Base-by-base conservation (phyloP, 2,329 filamentous ascomycete species). In the Hymenoscyphus infarciens region DNA sequence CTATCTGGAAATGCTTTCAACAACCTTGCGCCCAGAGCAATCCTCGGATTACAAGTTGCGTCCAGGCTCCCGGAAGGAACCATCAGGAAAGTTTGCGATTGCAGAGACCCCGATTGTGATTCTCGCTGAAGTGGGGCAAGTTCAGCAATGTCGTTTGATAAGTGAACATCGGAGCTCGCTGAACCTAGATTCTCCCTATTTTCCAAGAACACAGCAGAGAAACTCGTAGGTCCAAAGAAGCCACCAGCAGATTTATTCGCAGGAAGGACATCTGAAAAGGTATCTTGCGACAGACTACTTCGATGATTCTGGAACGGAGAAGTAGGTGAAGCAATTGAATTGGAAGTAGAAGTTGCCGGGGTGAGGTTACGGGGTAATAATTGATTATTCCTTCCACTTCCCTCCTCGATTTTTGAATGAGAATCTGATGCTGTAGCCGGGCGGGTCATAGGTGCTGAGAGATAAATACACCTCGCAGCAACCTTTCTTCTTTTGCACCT, bases 151-250 rank as follows among this genome's bases (percentile, higher is more conserved):
- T 72, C 68, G 49, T 69, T 70, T 22, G 69, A 70, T n/a, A 72
- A 66, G 10, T 69, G 67, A 42, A 71, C 62, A 4, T 70, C 67
- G 15, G 62, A 59, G 42, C 68, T 68, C 5, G 66, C 67, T 13
- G 56, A 29, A 11, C 39, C 62, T 16, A 72, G 63, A 56, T 71
- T 68, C 16, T 69, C 66, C 31, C 63, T 59, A 31, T 73, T 73
- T 55, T 74, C 72, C 11, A 67, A 57, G 59, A 72, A 74, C 10
- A 73, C 70, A 8, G 72, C 72, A 0, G 71, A 72, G 66, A 72
- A 74, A 59, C 67, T 71, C 10, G 71, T 73, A n/a, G 71, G 70
- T 11, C 69, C 69, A 49, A 69, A 70, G 60, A 69, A 69, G 8
- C 67, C 67, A n/a, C 66, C 70, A 61, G 61, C 59, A 13, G 59